Evolutionary conservation across 2,329 filamentous ascomycete genomes (phyloP).

Genomic region (Cladophialophora bantiana): DNA sequence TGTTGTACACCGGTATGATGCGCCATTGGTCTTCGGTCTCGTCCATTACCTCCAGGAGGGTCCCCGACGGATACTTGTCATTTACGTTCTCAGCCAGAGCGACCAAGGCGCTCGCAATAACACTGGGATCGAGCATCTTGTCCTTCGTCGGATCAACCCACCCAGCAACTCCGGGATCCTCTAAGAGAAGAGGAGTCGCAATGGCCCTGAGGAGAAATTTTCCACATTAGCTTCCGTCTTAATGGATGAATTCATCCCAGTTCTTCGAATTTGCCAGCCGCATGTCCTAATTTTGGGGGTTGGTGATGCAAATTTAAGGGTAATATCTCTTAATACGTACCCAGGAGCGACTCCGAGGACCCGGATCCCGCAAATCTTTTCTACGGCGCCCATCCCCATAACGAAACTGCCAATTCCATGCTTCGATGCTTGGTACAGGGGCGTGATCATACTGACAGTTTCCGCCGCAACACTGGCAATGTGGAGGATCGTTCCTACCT

Average conservation of each 20-base stretch:
- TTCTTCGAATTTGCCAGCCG: too few species aligned
- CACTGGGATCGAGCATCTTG: slow-evolving; percentile 64
- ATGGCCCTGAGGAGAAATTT: neutral
- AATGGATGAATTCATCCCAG: slow-evolving; percentile 42
- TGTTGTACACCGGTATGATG: neutral
- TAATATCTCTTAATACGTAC: slow-evolving; percentile 49
- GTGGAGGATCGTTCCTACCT: slow-evolving; percentile 47
- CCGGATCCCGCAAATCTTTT: slow-evolving; percentile 59
- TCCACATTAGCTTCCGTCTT: slow-evolving; percentile 43
- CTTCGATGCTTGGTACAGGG: slow-evolving; percentile 58
- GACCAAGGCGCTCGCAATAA: slow-evolving; percentile 66
- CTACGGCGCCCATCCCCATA: slow-evolving; percentile 58
- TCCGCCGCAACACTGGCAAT: slow-evolving; percentile 58
- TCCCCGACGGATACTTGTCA: slow-evolving; percentile 53
- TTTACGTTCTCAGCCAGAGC: slow-evolving; percentile 56
- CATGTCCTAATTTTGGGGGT: too few species aligned
- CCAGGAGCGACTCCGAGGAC: slow-evolving; percentile 68
- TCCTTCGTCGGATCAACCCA: slow-evolving; percentile 57
- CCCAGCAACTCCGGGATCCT: slow-evolving; percentile 64
- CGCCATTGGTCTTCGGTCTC: neutral
- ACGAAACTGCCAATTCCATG: slow-evolving; percentile 58
- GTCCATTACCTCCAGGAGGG: slow-evolving; percentile 63
- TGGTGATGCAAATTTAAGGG: slow-evolving; percentile 47
- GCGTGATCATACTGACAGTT: slow-evolving; percentile 46
- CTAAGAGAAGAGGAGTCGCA: slow-evolving; percentile 65